These are phyloP conservation scores for Botryotinia globosa DNA, from an alignment of 2,329 filamentous ascomycete species.

Conservation along the genomic window DNA sequence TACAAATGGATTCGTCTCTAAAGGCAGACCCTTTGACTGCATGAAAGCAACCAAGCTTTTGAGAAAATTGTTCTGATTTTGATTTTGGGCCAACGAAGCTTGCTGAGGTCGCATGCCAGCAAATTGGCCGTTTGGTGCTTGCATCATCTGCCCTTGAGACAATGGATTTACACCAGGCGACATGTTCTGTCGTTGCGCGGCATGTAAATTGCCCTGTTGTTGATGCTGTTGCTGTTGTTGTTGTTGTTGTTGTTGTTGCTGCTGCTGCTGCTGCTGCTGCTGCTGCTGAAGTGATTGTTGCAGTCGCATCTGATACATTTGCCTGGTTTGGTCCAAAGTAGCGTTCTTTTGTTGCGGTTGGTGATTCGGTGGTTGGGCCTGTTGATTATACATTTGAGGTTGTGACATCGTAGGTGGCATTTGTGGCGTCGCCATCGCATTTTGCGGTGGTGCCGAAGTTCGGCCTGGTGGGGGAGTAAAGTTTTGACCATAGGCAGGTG, in stretches of 20 bases:
- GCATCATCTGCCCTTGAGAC: slow-evolving; percentile 51
- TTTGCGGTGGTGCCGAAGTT: slow-evolving; percentile 55
- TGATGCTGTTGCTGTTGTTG: slow-evolving; percentile 70
- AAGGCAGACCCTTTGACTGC: slow-evolving; percentile 65
- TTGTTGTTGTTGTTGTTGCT: slow-evolving; percentile 63
- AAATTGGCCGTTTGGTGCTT: slow-evolving; percentile 55
- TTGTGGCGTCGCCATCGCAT: slow-evolving; percentile 50
- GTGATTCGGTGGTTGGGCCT: slow-evolving; percentile 39
- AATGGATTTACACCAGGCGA: slow-evolving; percentile 39
- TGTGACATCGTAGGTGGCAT: slow-evolving; percentile 43
- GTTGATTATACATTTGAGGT: slow-evolving; percentile 37
- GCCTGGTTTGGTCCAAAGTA: slow-evolving; percentile 69
- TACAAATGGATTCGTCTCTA: slow-evolving; percentile 73
- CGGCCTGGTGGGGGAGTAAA: slow-evolving; percentile 55
- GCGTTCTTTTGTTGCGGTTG: slow-evolving; percentile 44
- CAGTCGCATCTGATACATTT: slow-evolving; percentile 77
- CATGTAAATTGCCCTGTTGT: slow-evolving; percentile 50
- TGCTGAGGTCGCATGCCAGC: slow-evolving; percentile 53
- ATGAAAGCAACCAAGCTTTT: slow-evolving; percentile 77
- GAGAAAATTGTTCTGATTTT: slow-evolving; percentile 67
- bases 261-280: slow-evolving; percentile 66
- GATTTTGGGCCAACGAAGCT: slow-evolving; percentile 41
- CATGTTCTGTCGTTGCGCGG: slow-evolving; percentile 45
- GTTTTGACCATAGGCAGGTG: slow-evolving; percentile 56
- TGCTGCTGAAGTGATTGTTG: slow-evolving; percentile 58